Percentiles rank a stretch among this genome's conserved stretches.
Conservation (phyloP, 805 yeast genomes). For the Saccharomyces kudriavzevii region DNA sequence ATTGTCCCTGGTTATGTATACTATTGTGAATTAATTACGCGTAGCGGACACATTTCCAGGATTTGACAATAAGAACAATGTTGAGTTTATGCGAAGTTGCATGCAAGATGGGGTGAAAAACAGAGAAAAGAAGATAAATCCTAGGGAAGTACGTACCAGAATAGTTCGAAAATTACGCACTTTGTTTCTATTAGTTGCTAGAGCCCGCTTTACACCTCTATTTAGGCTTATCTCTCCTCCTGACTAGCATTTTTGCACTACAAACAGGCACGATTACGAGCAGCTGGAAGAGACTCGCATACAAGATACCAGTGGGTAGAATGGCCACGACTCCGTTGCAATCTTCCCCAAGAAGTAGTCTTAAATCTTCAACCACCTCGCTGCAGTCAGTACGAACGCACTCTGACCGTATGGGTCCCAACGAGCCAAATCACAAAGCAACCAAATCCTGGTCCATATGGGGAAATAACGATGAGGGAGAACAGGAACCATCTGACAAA, state of each 20-base stretch:
- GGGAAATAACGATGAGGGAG: background rate
- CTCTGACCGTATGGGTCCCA: background rate
- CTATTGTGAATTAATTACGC: background rate
- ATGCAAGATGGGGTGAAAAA: background rate
- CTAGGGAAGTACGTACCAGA: background rate
- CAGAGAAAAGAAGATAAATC: background rate
- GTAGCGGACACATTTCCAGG: background rate
- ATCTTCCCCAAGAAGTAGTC: background rate
- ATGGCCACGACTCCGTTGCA: background rate
- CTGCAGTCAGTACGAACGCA: background rate
- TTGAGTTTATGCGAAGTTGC: background rate
- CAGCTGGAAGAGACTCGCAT: background rate
- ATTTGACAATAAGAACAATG: background rate
- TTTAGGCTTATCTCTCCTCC: background rate
- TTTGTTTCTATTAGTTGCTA: background rate
- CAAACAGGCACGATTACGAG: background rate
- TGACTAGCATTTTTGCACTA: background rate
- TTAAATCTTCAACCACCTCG: background rate
- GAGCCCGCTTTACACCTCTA: background rate
- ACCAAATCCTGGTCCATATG: background rate
- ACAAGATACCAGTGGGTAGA: background rate
- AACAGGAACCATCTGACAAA: background rate
- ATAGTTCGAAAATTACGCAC: background rate
- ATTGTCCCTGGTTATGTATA: background rate
- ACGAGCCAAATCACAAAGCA: background rate